Percentiles rank a stretch among this genome's conserved stretches.
phyloP scores from a whole-genome alignment of 306 rosid genomes.

The Cicer chorassanicum region DNA sequence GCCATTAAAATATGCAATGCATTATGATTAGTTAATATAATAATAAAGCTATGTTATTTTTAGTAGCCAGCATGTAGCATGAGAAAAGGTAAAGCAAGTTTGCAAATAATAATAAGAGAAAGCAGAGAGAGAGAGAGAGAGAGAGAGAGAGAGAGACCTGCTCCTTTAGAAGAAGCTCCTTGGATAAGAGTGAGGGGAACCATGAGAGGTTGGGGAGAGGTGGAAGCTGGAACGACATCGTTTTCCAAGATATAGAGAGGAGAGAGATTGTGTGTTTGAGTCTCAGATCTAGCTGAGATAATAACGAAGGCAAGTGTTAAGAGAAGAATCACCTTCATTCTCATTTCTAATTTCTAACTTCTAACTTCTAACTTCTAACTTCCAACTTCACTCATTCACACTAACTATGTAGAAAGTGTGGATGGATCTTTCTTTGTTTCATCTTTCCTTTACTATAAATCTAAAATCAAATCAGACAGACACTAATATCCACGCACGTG shows the following conservation, averaged over 20 bases:
- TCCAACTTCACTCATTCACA: conserved; percentile 3
- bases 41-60: no score
- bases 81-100: background rate
- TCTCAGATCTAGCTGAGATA: conserved; percentile 48
- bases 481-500: no score
- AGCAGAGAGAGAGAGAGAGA: background rate
- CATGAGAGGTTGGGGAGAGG: conserved; percentile 56
- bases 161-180: conserved; percentile 76
- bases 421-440: no score
- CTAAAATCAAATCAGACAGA: no score
- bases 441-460: no score
- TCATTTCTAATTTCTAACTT: background rate
- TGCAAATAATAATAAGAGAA: background rate
- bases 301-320: conserved; percentile 26
- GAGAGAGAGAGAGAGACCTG: conserved; percentile 55
- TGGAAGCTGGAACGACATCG: conserved; percentile 40
- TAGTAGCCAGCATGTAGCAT: background rate
- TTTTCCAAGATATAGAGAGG: conserved; percentile 44
- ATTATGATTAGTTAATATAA: no score
- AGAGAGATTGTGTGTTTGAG: background rate
- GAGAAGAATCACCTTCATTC: conserved; percentile 45
- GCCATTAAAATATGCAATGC: background rate
- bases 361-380: background rate
- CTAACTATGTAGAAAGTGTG: no score
- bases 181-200: conserved; percentile 74